A percentile compares a stretch with the other conserved stretches of the same genome.
Conservation (phyloP, 805 yeast species). For the Ogataea thermomethanolica region DNA sequence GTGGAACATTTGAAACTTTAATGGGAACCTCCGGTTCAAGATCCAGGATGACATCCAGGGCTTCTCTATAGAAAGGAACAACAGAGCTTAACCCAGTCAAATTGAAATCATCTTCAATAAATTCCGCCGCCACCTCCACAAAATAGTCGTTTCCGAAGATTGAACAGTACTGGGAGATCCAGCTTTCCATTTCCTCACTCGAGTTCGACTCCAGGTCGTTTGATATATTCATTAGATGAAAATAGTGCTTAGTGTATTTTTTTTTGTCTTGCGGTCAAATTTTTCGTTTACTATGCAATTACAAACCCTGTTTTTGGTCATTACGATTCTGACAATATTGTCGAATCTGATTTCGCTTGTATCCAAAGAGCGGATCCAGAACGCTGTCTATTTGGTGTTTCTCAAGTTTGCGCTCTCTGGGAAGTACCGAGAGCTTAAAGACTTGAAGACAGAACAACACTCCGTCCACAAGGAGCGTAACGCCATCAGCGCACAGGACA, state of each 20-base stretch:
- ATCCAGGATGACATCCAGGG: conserved; percentile 86
- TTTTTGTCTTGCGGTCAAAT: conserved; percentile 11
- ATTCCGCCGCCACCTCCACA: conserved; percentile 87
- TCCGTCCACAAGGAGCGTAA: conserved; percentile 51
- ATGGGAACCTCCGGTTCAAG: conserved; percentile 62
- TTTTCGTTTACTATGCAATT: conserved; percentile 14
- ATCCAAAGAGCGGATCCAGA: conserved; percentile 20
- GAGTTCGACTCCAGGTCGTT: conserved; percentile 29
- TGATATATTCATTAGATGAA: conserved; percentile 16
- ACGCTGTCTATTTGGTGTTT: conserved; percentile 14
- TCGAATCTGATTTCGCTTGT: conserved; percentile 41
- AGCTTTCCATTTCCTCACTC: conserved; percentile 60
- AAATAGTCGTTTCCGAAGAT: conserved; percentile 84
- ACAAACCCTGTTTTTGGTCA: conserved; percentile 32
- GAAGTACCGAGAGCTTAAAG: conserved; percentile 30
- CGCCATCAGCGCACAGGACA: conserved; percentile 79
- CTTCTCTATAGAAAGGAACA: conserved; percentile 89
- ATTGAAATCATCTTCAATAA: conserved; percentile 95
- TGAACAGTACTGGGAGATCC: conserved; percentile 80
- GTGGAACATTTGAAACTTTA: conserved; percentile 64
- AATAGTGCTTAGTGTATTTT: neutral
- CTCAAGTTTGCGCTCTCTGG: conserved; percentile 20
- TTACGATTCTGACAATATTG: conserved; percentile 35
- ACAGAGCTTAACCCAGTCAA: conserved; percentile 81
- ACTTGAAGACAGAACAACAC: conserved; percentile 42